Evolutionary conservation across 73 alveolate species (phyloP).

Genomic region (Paramecium biaurelia): DNA sequence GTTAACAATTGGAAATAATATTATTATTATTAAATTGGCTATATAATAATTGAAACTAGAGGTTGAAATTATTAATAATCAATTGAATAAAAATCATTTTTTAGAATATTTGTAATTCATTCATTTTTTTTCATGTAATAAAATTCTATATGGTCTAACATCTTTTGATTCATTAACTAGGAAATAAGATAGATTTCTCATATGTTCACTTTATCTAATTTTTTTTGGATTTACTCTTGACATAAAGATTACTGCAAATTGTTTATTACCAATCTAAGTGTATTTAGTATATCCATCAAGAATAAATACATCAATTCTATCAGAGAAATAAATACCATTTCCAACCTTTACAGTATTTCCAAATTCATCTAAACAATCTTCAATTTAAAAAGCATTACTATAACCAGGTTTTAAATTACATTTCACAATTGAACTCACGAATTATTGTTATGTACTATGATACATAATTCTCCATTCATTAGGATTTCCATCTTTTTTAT

Average conservation of each 20-base stretch:
- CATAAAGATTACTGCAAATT: background rate
- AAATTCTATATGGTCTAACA: too few relatives aligned
- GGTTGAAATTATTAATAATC: too few relatives aligned
- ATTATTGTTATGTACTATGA: background rate
- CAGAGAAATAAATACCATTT: background rate
- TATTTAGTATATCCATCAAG: too few relatives aligned
- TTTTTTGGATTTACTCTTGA: background rate
- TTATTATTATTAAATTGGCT: too few relatives aligned
- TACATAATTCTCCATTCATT: slow-evolving; percentile 14
- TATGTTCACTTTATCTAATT: background rate
- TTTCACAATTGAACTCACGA: background rate
- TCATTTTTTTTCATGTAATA: too few relatives aligned
- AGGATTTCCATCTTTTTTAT: background rate
- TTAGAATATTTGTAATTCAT: too few relatives aligned
- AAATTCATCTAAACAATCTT: background rate
- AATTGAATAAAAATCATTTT: too few relatives aligned
- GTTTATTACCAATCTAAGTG: too few relatives aligned
- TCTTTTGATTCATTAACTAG: background rate
- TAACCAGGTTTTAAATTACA: background rate
- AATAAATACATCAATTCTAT: background rate
- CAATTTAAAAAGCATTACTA: background rate
- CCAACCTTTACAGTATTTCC: background rate
- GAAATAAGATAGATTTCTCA: too few relatives aligned
- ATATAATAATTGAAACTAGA: too few relatives aligned
- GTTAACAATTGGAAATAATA: too few relatives aligned